Conservation (phyloP, 2,329 filamentous ascomycete genomes). For the Verticillium nubilum region DNA sequence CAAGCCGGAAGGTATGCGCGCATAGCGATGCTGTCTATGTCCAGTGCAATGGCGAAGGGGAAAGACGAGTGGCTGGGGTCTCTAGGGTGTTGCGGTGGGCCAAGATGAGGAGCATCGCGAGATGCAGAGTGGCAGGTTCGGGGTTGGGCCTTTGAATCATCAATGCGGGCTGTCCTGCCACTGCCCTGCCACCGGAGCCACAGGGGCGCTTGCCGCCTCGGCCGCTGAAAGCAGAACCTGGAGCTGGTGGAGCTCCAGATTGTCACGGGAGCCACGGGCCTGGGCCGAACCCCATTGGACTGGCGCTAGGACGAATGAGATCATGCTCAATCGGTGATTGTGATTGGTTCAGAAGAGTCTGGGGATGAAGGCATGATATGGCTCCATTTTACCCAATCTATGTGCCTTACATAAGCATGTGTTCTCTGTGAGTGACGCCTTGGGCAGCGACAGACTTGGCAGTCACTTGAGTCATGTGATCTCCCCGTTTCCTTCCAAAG, state of each 20-base stretch:
- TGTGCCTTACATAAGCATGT: background rate
- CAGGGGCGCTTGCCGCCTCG: too few species aligned
- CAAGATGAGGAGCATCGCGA: conserved; percentile 11
- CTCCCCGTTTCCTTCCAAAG: background rate
- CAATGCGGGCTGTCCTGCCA: background rate
- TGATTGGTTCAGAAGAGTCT: background rate
- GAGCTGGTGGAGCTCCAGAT: background rate
- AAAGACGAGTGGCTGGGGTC: background rate
- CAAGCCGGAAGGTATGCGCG: conserved; percentile 10
- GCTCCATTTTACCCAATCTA: background rate
- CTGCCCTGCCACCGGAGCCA: too few species aligned
- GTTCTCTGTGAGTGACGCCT: too few species aligned
- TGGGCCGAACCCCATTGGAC: background rate
- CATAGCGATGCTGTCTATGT: conserved; percentile 15
- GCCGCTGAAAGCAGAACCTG: too few species aligned
- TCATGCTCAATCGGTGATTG: background rate
- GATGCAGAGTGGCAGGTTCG: background rate
- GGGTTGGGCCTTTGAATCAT: background rate
- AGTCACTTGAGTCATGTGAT: background rate
- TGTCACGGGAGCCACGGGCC: background rate
- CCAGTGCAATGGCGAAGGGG: conserved; percentile 1
- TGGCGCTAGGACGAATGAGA: background rate
- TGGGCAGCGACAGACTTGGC: background rate
- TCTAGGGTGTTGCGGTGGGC: conserved; percentile 1
- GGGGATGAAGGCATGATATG: background rate